Evolutionary conservation across 2,329 filamentous ascomycete species (phyloP).

Genomic region (Penicillium psychrosexuale): DNA sequence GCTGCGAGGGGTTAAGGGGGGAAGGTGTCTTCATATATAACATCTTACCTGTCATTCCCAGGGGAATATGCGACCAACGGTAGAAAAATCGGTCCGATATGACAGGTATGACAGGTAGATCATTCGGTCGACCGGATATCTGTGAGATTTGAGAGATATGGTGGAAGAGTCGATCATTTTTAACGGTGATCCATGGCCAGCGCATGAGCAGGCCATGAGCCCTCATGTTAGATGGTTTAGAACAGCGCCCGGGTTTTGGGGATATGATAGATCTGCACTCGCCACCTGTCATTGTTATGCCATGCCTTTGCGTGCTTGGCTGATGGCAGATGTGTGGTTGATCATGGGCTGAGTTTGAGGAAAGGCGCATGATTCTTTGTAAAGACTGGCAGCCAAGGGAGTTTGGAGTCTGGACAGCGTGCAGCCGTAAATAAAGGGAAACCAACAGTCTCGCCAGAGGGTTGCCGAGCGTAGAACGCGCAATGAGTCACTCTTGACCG

Average conservation of each 20-base stretch:
- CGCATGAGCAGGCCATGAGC: background rate
- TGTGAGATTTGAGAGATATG: background rate
- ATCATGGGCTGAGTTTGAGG: background rate
- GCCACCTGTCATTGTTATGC: background rate
- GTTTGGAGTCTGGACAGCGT: background rate
- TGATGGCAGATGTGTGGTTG: background rate
- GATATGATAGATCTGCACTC: slow-evolving; percentile 3
- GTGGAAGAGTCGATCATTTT: background rate
- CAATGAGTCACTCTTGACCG: slow-evolving; percentile 13
- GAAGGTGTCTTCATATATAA: background rate
- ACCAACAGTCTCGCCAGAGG: background rate
- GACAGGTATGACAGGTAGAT: background rate
- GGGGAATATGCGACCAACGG: background rate
- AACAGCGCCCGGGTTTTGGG: background rate
- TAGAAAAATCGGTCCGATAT: background rate
- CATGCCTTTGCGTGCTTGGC: background rate
- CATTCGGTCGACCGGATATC: background rate
- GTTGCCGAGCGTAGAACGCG: slow-evolving; percentile 12
- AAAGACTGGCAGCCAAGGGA: background rate
- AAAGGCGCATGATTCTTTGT: background rate
- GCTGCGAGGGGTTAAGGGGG: background rate
- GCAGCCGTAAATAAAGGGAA: background rate
- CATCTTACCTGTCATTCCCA: background rate
- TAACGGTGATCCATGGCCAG: background rate
- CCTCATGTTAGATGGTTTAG: background rate